Evolutionary conservation across 768 basidiomycete genomes (phyloP), one percentile per base, ranked within the genome.

Genomic region (Suillus cothurnatus): DNA sequence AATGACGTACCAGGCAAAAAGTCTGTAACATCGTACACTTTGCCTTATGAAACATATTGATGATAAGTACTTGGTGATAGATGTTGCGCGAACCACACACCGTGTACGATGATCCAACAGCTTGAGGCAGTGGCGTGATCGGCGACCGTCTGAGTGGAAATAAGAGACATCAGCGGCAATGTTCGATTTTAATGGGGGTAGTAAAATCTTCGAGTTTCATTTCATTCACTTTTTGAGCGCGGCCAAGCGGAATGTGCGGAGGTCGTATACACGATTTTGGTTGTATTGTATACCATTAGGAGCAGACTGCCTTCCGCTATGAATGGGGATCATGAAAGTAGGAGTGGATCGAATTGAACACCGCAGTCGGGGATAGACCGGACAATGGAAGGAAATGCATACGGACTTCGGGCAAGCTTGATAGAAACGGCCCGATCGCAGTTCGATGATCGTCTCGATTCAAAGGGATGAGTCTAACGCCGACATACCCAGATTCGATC

Each of bases 91-190:
- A 61, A 53, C 21, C 32, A 71, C 80, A 47, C 67, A 89, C 92
- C 90, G 69, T 94, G 92, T 1, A 95, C 90, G 64, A 95, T 93
- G 65, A 94, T 93, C 90, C 90, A 92, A 69, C 89, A 90, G 67
- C 84, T 86, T 62, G 90, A 84, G 26, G 88, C 77, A 47, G 74
- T 80, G 68, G 84, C 86, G 70, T 89, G 88, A 67, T 79, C 64
- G 6, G 86, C 84, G 36, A 89, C 85, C 3, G 57, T 41, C 19
- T 41, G 57, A 41, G 57, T 9, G 21, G 57, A 39, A 28, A 73
- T 70, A 23, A 64, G 64, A 31, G 71, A 69, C 73, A 74, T 72
- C n/a, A 3, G 60, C 14, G 15, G 49, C 6, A 23, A 19, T 9
- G 50, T n/a, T 39, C 23, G 34, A 55, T 39, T 32, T 31, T 38